A percentile compares a stretch with the other conserved stretches of the same genome.
Conservation (phyloP, 75 land plant genomes). For the Cryptomeria japonica region DNA sequence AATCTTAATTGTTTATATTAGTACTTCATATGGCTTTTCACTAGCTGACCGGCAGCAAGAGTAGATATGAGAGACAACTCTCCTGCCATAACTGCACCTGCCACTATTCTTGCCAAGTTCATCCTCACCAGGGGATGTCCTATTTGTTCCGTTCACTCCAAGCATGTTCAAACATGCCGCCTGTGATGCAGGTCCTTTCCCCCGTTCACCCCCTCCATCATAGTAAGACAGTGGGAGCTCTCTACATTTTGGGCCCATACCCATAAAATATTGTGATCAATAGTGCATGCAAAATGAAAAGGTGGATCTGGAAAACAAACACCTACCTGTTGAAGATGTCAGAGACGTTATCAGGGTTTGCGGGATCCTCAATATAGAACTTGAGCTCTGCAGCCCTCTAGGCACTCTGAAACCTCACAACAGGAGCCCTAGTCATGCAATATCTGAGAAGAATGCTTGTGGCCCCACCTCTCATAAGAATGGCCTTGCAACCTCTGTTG, state of each 20-base stretch:
- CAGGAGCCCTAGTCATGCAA: conserved; percentile 84
- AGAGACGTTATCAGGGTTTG: conserved; percentile 54
- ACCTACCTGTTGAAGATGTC: conserved; percentile 68
- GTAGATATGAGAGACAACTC: conserved; percentile 90
- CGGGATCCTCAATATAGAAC: conserved; percentile 70
- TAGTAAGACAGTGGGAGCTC: conserved; percentile 77
- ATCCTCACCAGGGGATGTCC: conserved; percentile 62
- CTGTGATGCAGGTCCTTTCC: conserved; percentile 79
- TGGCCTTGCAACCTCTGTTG: conserved; percentile 86
- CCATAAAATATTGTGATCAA: background rate
- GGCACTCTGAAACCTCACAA: conserved; percentile 53
- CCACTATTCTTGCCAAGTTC: conserved; percentile 65
- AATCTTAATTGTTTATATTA: too few relatives aligned
- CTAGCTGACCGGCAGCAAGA: conserved; percentile 85
- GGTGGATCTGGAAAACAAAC: too few relatives aligned
- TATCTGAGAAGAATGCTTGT: conserved; percentile 49
- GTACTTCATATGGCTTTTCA: conserved; percentile 87
- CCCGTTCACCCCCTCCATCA: conserved; percentile 57
- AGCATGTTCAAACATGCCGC: conserved; percentile 58
- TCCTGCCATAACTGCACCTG: conserved; percentile 77
- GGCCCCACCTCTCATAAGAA: conserved; percentile 65
- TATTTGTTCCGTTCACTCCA: conserved; percentile 41
- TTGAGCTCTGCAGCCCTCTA: conserved; percentile 68
- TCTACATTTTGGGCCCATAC: conserved; percentile 38
- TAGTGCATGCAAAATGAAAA: background rate